Conservation (phyloP, 805 yeast species). For the Saturnispora hagleri region DNA sequence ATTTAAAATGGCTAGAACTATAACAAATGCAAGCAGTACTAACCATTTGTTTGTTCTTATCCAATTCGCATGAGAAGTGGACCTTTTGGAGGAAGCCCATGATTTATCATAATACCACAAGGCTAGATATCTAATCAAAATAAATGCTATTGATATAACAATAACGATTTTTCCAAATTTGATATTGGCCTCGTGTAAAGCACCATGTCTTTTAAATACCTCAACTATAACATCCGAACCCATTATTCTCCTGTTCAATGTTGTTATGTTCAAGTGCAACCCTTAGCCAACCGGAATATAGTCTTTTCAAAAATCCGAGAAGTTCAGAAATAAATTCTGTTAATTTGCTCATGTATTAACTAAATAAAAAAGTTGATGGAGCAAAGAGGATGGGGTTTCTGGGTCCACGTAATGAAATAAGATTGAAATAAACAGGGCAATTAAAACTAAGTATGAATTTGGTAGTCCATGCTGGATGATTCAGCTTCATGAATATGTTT, state of each 20-base stretch:
- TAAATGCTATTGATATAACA: constrained; percentile 32
- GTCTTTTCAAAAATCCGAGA: background rate
- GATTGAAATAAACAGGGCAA: too few relatives aligned
- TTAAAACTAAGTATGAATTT: too few relatives aligned
- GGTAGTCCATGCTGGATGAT: too few relatives aligned
- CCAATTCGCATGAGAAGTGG: constrained; percentile 21
- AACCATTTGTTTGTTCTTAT: constrained; percentile 1
- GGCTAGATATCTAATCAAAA: constrained; percentile 28
- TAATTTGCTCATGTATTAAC: background rate
- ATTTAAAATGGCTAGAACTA: constrained; percentile 11
- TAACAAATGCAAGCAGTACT: background rate
- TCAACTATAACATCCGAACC: background rate
- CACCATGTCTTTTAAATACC: constrained; percentile 37
- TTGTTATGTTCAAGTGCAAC: background rate
- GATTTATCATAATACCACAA: constrained; percentile 26
- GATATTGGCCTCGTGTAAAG: constrained; percentile 46
- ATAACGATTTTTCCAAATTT: constrained; percentile 51
- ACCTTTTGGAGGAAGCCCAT: constrained; percentile 33
- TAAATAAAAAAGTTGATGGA: too few relatives aligned
- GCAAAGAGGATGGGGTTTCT: too few relatives aligned
- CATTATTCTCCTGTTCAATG: background rate
- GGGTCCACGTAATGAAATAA: too few relatives aligned
- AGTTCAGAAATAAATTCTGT: background rate
- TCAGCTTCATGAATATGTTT: too few relatives aligned
- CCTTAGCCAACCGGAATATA: background rate